These are phyloP conservation scores for Kuraishia capsulata DNA, from an alignment of 805 yeast genomes.

Conservation along the genomic window DNA sequence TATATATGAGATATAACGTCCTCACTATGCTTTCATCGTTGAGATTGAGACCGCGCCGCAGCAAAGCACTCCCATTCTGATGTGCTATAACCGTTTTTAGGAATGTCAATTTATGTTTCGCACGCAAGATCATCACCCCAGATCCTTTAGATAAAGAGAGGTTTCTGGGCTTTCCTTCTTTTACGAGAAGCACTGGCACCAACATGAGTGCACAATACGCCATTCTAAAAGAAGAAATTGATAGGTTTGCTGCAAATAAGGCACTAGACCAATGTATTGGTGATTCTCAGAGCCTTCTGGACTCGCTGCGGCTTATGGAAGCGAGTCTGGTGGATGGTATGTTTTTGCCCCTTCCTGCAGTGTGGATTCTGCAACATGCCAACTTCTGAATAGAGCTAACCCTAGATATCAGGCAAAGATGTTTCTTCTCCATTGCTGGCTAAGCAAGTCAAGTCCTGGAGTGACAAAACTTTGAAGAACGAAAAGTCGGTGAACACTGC, in stretches of 20 bases:
- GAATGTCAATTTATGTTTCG: too few relatives aligned
- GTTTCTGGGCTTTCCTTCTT: too few relatives aligned
- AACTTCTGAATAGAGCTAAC: constrained; percentile 1
- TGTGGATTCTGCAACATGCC: background rate
- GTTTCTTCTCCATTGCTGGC: constrained; percentile 4
- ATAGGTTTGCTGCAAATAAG: constrained; percentile 16
- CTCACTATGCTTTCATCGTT: too few relatives aligned
- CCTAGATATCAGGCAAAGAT: constrained; percentile 3
- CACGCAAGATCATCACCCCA: too few relatives aligned
- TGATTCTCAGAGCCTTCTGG: constrained; percentile 19
- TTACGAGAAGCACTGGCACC: too few relatives aligned
- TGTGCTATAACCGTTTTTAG: too few relatives aligned
- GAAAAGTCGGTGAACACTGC: constrained; percentile 15
- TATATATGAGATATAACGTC: too few relatives aligned
- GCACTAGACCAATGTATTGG: constrained; percentile 18
- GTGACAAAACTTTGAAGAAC: constrained; percentile 21
- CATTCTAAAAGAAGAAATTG: constrained; percentile 20
- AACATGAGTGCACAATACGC: constrained; percentile 12
- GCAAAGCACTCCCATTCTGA: too few relatives aligned
- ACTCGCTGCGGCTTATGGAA: constrained; percentile 14
- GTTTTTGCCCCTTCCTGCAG: background rate
- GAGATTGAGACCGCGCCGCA: too few relatives aligned
- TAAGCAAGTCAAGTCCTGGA: constrained; percentile 9
- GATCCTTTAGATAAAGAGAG: too few relatives aligned
- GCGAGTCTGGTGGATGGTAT: constrained; percentile 10